Conservation (phyloP, 179 eudicot genomes). For the Pouteria campechiana region DNA sequence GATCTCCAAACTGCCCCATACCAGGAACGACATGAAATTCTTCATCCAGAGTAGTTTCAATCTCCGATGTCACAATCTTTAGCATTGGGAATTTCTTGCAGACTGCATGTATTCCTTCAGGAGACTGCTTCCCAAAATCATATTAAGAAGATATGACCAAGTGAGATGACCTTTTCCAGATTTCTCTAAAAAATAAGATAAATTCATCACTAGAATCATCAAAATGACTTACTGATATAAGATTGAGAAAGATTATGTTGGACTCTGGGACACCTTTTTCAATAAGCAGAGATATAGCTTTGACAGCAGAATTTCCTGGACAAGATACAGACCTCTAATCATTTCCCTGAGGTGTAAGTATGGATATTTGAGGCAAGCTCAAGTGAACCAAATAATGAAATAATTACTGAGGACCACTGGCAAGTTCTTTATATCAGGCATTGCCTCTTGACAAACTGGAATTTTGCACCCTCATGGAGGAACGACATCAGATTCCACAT, state of each 20-base stretch:
- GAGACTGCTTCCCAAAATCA: constrained; percentile 27
- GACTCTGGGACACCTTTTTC: constrained; percentile 53
- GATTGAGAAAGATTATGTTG: constrained; percentile 58
- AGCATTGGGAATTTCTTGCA: constrained; percentile 47
- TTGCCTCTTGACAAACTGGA: no score
- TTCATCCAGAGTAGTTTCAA: constrained; percentile 31
- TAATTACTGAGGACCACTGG: no score
- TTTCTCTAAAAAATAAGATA: not conserved
- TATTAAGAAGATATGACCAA: not conserved
- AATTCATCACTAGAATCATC: not conserved
- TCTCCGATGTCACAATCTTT: constrained; percentile 67
- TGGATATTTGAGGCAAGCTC: no score
- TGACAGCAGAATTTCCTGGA: constrained; percentile 46
- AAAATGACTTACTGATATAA: constrained; percentile 41
- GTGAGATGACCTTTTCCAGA: not conserved
- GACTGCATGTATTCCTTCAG: constrained; percentile 57
- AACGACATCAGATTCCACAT: no score
- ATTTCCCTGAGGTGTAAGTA: no score
- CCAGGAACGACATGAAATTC: constrained; percentile 57
- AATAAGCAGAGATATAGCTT: constrained; percentile 41
- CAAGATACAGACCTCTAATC: no score
- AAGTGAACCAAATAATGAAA: no score
- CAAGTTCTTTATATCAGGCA: no score
- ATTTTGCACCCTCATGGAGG: no score
- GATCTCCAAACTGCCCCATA: constrained; percentile 75